Evolutionary conservation across 345 rosid genomes (phyloP), one percentile per base, ranked within the genome.

Genomic region (Populus davidiana): DNA sequence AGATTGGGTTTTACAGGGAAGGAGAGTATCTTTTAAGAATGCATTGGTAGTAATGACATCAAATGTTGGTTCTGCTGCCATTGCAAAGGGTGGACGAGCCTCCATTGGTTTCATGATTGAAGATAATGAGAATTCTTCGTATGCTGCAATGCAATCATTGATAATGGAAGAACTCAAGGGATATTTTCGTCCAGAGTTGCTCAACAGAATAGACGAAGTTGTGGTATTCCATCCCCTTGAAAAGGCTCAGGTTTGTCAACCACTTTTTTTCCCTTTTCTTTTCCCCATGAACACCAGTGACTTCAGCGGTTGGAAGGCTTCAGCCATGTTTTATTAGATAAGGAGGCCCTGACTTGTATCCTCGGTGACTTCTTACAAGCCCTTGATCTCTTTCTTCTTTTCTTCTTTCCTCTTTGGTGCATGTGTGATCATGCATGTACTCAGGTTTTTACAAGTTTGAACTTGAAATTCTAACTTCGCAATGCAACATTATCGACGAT

Each of bases 31-130:
- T 49, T 92, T 96, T 71, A 96, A 92, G 87, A 96, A 96, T 73
- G 97, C 98, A 47, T 82, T 96, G 86, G 80, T 96, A 66, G 93
- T 93, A 31, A 93, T 96, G 99, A 96, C 99, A 31, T 96, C 99
- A 39, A 96, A 96, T 76, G 90, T 96, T 63, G 98, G 96, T 72
- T 96, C 98, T 50, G 69, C 90, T 69, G 90, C 96, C 77, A 93
- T 92, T 69, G 96, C 97, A 47, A 96, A 93, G 78, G 99, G 99
- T 61, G 85, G 96, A 65, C 93, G 86, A n/a, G 83, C 91, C 27
- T 74, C 85, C 29, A 79, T 92, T 41, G 99, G 98, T 71, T 93
- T 96, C 82, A 50, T 89, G 75, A 74, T 84, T 67, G 80, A 80
- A 16, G 92, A 92, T 54, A 81, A 90, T 67, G 87, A 88, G 77